Evolutionary conservation across 352 stramenopile species (phyloP).

Genomic region (Phytophthora crassamura): DNA sequence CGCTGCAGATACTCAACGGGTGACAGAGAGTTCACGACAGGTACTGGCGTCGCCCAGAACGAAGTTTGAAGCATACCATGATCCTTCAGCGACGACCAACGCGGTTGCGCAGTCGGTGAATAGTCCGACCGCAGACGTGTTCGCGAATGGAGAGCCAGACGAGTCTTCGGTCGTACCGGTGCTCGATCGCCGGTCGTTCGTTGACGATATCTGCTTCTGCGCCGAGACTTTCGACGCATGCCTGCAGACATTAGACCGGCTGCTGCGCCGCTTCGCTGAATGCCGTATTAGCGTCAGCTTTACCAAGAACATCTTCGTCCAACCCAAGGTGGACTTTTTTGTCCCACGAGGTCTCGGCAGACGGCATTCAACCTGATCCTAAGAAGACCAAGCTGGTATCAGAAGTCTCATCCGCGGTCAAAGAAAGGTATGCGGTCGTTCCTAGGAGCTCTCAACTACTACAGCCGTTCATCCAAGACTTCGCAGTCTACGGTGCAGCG

Average conservation of each 20-base stretch:
- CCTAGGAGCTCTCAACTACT: background rate
- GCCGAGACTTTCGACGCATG: too few species aligned
- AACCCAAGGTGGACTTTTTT: background rate
- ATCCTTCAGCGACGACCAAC: background rate
- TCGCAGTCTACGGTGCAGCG: background rate
- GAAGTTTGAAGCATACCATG: background rate
- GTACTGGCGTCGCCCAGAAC: too few species aligned
- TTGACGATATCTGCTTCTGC: too few species aligned
- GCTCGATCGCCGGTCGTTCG: too few species aligned
- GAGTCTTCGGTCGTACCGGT: too few species aligned
- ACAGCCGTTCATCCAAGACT: background rate
- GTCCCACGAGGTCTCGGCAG: background rate
- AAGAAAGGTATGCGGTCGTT: conserved; percentile 2
- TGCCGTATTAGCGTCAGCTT: too few species aligned
- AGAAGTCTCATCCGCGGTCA: background rate
- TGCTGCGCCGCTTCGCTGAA: too few species aligned
- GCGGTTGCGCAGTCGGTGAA: background rate
- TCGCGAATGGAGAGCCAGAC: too few species aligned
- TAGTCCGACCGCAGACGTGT: background rate
- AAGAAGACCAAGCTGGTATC: background rate
- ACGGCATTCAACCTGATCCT: background rate
- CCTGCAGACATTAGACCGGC: too few species aligned
- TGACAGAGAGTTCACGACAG: background rate
- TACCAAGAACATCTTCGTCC: background rate
- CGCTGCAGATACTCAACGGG: too few species aligned